Base-by-base conservation (phyloP, 2,329 filamentous ascomycete species). In the Phialocephala sp. region DNA sequence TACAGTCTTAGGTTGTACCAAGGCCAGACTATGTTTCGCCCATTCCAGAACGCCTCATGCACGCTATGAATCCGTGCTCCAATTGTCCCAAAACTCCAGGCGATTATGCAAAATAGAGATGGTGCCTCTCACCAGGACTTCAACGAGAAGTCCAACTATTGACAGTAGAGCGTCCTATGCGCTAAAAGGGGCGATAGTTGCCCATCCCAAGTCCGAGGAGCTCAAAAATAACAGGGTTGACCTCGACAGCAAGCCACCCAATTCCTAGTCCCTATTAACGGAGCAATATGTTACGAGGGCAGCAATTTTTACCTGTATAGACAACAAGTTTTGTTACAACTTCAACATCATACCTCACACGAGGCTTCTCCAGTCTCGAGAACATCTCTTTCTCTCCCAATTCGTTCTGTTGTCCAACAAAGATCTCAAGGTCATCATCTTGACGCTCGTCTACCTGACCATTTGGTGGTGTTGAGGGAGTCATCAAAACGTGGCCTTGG, bases 291-390 rank as follows among this genome's bases (percentile, higher is more conserved):
- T 62, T 66, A 60, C 62, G 63, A 57, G 47, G 41, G 35, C 36
- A 43, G 43, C 3, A 36, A 22, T 24, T 22, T 56, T 59, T 80
- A 93, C 94, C 95, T 66, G 91, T 86, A 80, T 99, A 99, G 27
- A 99, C 93, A 73, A 99, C 91, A 67, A 99, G 79, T 80, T 97
- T 98, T 5, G 95, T 98, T 43, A 99, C 91, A 45, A 99, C 94
- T 79, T 99, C 95, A n/a, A 98, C 94, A 79, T 99, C 95, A 75
- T 98, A 99, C 72, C 94, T 85, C 66, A 97, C 94, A 71, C 95
- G 88, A 58, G 95, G 93, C 79, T 91, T 92, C 69, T 93, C 89
- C 63, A 98, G 83, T 75, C 85, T 88, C 54, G 89, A 90, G 78
- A 98, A 97, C 77, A 98, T 89, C 76, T 96, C 91, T 71, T 84